phyloP scores from a whole-genome alignment of 2,329 filamentous ascomycete species.

The Cladobotryum mycophilum region DNA sequence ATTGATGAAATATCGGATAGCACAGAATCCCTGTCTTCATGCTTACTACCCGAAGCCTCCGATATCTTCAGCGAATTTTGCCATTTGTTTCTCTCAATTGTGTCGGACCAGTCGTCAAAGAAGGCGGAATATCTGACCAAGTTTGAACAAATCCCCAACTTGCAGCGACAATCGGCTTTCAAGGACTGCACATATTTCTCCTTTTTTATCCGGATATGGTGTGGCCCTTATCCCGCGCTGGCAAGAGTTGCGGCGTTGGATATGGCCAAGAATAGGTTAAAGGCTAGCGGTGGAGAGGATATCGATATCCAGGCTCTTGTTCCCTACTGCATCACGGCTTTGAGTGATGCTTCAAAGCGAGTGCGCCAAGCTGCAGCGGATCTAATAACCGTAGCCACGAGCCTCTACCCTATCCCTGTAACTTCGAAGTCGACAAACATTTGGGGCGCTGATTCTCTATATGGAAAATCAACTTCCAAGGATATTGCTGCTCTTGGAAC shows the following conservation, averaged over 20 bases:
- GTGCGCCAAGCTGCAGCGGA: conserved; percentile 71
- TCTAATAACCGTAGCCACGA: conserved; percentile 52
- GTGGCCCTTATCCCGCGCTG: conserved; percentile 61
- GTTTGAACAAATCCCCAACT: conserved; percentile 49
- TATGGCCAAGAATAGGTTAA: conserved; percentile 52
- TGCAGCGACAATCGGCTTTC: conserved; percentile 48
- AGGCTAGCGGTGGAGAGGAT: conserved; percentile 42
- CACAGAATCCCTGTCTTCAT: conserved; percentile 39
- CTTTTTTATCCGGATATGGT: conserved; percentile 72
- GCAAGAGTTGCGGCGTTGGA: conserved; percentile 65
- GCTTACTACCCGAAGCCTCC: conserved; percentile 44
- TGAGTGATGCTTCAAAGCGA: conserved; percentile 68
- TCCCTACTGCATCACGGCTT: conserved; percentile 71
- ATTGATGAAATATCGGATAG: conserved; percentile 33
- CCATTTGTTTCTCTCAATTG: conserved; percentile 51
- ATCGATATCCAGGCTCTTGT: conserved; percentile 71
- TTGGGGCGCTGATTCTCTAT: conserved; percentile 62
- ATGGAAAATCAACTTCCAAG: conserved; percentile 44
- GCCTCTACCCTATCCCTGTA: conserved; percentile 36
- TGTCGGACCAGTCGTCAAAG: conserved; percentile 35
- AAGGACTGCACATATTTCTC: conserved; percentile 63
- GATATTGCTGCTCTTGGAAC: conserved; percentile 52
- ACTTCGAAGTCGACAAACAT: conserved; percentile 34
- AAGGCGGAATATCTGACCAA: conserved; percentile 34
- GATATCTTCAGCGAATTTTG: conserved; percentile 53